Conservation (phyloP, 1,139 yeast species). For the Saccharomyces hybrid region DNA sequence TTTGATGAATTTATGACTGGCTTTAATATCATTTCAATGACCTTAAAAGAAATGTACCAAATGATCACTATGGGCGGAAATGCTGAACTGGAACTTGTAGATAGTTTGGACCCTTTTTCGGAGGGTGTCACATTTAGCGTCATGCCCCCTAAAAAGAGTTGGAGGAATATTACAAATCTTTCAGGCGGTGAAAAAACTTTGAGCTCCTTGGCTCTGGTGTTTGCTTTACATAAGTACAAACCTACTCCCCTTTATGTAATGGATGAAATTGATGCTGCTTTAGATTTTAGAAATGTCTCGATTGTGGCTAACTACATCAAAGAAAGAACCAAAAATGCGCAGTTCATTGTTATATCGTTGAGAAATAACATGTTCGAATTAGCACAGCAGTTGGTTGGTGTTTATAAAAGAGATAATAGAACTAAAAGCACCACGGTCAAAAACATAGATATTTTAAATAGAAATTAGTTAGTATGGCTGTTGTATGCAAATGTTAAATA, state of each 20-base stretch:
- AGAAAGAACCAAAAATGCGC: slow-evolving; percentile 92
- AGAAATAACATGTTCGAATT: slow-evolving; percentile 97
- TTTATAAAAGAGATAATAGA: slow-evolving; percentile 87
- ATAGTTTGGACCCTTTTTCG: slow-evolving; percentile 93
- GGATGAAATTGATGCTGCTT: slow-evolving; percentile 99
- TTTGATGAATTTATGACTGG: slow-evolving; percentile 91
- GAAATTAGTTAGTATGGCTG: slow-evolving; percentile 2
- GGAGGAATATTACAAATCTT: slow-evolving; percentile 90
- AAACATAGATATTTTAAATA: slow-evolving; percentile 44
- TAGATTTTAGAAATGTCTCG: slow-evolving; percentile 93
- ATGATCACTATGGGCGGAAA: slow-evolving; percentile 99
- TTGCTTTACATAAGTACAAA: slow-evolving; percentile 90
- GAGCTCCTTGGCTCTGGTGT: slow-evolving; percentile 89
- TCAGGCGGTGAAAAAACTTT: slow-evolving; percentile 98
- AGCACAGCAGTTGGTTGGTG: slow-evolving; percentile 89
- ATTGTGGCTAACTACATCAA: slow-evolving; percentile 96
- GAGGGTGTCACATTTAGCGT: slow-evolving; percentile 96
- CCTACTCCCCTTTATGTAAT: slow-evolving; percentile 97
- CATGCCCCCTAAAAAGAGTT: slow-evolving; percentile 97
- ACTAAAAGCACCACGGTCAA: slow-evolving; percentile 74
- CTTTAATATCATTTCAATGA: slow-evolving; percentile 74
- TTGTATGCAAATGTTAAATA: background rate
- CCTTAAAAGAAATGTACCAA: slow-evolving; percentile 93
- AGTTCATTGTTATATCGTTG: slow-evolving; percentile 88
- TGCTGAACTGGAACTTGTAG: slow-evolving; percentile 93